A percentile compares a stretch with the other conserved stretches of the same genome.
These are phyloP conservation scores for Zostera marina DNA, from an alignment of 116 monocot species.

Conservation along the genomic window DNA sequence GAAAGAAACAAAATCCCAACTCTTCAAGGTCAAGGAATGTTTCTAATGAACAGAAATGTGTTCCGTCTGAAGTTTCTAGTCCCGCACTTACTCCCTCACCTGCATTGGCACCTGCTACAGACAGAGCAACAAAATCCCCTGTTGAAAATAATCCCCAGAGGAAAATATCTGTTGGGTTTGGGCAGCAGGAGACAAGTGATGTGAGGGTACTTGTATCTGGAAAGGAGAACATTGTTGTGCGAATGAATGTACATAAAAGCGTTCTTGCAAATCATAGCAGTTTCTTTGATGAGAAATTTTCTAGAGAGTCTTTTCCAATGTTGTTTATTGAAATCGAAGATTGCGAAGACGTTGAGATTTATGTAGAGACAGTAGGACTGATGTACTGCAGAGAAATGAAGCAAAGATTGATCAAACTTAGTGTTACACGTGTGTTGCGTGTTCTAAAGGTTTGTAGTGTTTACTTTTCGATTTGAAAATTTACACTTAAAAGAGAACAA, in stretches of 20 bases:
- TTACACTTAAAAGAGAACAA: neutral
- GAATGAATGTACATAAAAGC: constrained; percentile 66
- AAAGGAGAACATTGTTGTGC: constrained; percentile 67
- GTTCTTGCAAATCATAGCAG: constrained; percentile 58
- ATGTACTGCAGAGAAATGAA: constrained; percentile 91
- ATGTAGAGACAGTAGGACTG: constrained; percentile 78
- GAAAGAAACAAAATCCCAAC: constrained; percentile 26
- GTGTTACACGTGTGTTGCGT: constrained; percentile 65
- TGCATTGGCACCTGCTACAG: constrained; percentile 7
- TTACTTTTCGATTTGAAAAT: neutral
- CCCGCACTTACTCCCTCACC: neutral
- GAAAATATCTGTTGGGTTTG: constrained; percentile 85
- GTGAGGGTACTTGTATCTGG: constrained; percentile 64
- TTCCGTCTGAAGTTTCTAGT: constrained; percentile 13
- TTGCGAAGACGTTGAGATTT: constrained; percentile 91
- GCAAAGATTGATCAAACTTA: constrained; percentile 69
- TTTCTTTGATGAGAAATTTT: constrained; percentile 56
- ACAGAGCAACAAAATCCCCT: constrained; percentile 22
- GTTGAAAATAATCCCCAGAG: constrained; percentile 23
- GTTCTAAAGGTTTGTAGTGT: constrained; percentile 52
- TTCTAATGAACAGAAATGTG: constrained; percentile 42
- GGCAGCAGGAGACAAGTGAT: constrained; percentile 70
- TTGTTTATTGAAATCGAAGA: constrained; percentile 44
- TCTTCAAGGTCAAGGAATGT: constrained; percentile 23
- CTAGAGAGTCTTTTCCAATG: constrained; percentile 21